These are phyloP conservation scores for Ophiosphaerella herpotricha DNA, from an alignment of 2,329 filamentous ascomycete species.

Conservation along the genomic window DNA sequence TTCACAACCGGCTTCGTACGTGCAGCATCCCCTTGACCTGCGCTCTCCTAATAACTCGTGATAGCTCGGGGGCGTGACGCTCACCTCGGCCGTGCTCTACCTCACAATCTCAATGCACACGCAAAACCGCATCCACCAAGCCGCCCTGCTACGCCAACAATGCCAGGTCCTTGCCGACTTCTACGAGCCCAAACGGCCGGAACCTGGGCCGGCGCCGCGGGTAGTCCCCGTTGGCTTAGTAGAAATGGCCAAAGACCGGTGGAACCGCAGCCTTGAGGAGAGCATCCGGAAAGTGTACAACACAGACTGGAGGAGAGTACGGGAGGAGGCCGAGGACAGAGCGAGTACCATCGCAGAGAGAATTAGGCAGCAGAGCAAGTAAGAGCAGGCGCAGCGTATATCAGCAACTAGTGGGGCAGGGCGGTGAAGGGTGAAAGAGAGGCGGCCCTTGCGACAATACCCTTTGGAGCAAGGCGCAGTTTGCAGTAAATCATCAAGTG, in stretches of 20 bases:
- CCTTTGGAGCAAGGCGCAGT: constrained; percentile 17
- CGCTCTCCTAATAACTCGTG: constrained; percentile 8
- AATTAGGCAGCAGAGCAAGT: constrained; percentile 38
- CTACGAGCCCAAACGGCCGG: constrained; percentile 49
- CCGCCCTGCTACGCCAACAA: constrained; percentile 53
- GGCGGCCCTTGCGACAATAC: constrained; percentile 19
- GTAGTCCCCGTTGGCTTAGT: constrained; percentile 48
- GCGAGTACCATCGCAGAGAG: constrained; percentile 42
- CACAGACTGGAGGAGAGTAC: constrained; percentile 52
- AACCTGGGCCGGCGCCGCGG: constrained; percentile 46
- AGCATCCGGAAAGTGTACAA: constrained; percentile 49
- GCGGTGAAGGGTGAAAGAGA: background rate
- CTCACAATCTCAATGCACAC: constrained; percentile 50
- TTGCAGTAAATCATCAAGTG: constrained; percentile 3
- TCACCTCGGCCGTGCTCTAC: constrained; percentile 52
- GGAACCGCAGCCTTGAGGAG: constrained; percentile 54
- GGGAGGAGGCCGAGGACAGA: constrained; percentile 49
- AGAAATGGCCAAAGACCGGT: constrained; percentile 56
- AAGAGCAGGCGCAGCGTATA: constrained; percentile 1
- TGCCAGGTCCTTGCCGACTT: constrained; percentile 49
- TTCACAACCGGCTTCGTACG: constrained; percentile 58
- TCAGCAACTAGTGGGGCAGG: background rate
- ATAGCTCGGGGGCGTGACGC: constrained; percentile 56
- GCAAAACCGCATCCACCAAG: constrained; percentile 53
- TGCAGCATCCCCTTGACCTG: background rate